Percentiles rank a stretch among this genome's conserved stretches.
phyloP scores from a whole-genome alignment of 1,284 basidiomycete genomes.

The Polyporus tsugae region DNA sequence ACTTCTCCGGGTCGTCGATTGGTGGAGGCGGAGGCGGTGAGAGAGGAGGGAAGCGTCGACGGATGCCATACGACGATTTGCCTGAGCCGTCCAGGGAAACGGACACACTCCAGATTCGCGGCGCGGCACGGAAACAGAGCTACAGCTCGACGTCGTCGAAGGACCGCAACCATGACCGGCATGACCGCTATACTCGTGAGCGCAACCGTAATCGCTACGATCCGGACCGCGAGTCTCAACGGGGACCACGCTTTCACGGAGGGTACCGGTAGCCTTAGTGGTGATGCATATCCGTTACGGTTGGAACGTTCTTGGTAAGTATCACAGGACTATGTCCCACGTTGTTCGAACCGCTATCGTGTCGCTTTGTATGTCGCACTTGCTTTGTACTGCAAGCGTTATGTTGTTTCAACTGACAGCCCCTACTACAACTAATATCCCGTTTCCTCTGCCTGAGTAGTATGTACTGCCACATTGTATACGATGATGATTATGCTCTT shows the following conservation, averaged over 20 bases:
- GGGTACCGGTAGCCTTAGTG: conserved; percentile 38
- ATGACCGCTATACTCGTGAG: conserved; percentile 32
- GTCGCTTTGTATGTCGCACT: neutral
- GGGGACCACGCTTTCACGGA: conserved; percentile 41
- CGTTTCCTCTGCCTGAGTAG: neutral
- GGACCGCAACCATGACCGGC: conserved; percentile 21
- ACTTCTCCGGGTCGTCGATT: conserved; percentile 33
- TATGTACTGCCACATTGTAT: no score
- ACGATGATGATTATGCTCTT: no score
- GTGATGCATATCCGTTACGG: neutral
- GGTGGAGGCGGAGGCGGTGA: conserved; percentile 22
- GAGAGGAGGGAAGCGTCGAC: conserved; percentile 28
- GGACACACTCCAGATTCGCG: conserved; percentile 41
- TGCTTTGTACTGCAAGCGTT: neutral
- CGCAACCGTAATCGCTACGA: conserved; percentile 22
- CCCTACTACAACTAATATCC: neutral
- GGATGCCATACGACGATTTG: conserved; percentile 34
- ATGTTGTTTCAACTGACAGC: neutral
- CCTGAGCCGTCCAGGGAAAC: conserved; percentile 40
- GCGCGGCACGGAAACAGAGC: conserved; percentile 35
- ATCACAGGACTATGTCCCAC: neutral
- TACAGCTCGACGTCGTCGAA: conserved; percentile 31
- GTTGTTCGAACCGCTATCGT: neutral
- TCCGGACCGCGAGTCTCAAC: conserved; percentile 22
- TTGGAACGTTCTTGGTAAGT: neutral